These are phyloP conservation scores for Leishmania major DNA, from an alignment of 208 protist genomes.

Conservation along the genomic window DNA sequence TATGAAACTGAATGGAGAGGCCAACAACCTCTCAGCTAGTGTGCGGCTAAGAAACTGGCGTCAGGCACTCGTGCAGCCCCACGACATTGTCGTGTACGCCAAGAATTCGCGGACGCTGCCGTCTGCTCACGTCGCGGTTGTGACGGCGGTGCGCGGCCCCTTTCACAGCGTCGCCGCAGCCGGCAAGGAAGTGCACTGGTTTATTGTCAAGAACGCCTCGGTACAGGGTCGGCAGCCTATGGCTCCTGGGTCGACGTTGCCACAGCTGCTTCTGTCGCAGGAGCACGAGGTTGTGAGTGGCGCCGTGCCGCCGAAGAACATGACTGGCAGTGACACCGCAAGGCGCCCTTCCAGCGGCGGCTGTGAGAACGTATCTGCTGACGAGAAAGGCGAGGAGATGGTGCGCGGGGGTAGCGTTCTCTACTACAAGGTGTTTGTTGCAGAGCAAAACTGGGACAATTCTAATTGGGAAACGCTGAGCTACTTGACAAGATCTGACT, in stretches of 20 bases:
- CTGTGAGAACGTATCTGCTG: neutral
- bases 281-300: neutral
- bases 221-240: constrained; percentile 13
- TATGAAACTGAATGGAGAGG: constrained; percentile 19
- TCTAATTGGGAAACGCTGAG: constrained; percentile 36
- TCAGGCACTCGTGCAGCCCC: constrained; percentile 20
- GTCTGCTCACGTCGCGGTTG: constrained; percentile 62
- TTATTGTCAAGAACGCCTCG: constrained; percentile 23
- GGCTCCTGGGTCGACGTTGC: constrained; percentile 8
- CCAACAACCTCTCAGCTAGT: constrained; percentile 34
- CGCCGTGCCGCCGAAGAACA: neutral
- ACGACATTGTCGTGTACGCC: constrained; percentile 51
- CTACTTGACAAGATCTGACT: constrained; percentile 6
- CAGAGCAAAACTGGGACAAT: constrained; percentile 79
- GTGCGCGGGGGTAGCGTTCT: constrained; percentile 5
- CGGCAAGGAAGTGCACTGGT: constrained; percentile 32
- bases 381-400: neutral
- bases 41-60: constrained; percentile 28
- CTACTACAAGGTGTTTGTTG: constrained; percentile 56
- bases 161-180: constrained; percentile 24
- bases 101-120: constrained; percentile 33
- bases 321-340: neutral
- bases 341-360: neutral
- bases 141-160: constrained; percentile 60
- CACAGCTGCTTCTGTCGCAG: constrained; percentile 3